Evolutionary conservation across 176 grass and related monocot genomes (phyloP).

Genomic region (Leersia perrieri): DNA sequence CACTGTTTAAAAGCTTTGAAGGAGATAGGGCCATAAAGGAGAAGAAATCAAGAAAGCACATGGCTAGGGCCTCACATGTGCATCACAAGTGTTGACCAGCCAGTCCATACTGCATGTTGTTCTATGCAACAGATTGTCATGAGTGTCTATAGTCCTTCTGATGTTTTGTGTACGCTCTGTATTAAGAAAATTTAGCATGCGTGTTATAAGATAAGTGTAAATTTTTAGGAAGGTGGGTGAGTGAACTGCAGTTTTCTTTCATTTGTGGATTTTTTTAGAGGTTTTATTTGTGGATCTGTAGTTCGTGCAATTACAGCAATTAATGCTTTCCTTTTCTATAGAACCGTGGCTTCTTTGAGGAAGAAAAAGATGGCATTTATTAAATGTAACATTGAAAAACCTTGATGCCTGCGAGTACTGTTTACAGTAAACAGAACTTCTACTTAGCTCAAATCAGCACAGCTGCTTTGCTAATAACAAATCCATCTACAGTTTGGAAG

Average conservation of each 20-base stretch:
- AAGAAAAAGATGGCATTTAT: not conserved
- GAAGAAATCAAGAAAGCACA: constrained; percentile 22
- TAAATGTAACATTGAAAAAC: constrained; percentile 2
- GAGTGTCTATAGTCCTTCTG: not conserved
- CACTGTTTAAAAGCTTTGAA: constrained; percentile 16
- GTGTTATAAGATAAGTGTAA: not conserved
- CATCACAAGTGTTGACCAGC: constrained; percentile 16
- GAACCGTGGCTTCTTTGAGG: not conserved
- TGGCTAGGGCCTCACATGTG: constrained; percentile 17
- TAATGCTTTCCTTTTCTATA: not conserved
- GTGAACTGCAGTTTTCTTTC: not conserved
- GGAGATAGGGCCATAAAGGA: constrained; percentile 17
- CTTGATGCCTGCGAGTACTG: not conserved
- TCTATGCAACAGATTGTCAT: not conserved
- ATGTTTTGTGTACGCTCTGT: not conserved
- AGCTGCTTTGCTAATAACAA: not conserved
- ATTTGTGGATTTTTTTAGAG: not conserved
- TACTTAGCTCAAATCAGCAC: not conserved
- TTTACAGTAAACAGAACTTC: not conserved
- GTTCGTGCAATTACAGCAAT: not conserved
- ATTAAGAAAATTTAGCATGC: not conserved
- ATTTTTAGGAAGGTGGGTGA: not conserved
- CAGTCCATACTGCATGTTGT: not conserved
- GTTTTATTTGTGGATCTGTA: not conserved
- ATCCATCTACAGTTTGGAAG: not conserved